These are phyloP conservation scores for Colletotrichum musicola DNA, from an alignment of 2,329 filamentous ascomycete genomes.

Conservation along the genomic window DNA sequence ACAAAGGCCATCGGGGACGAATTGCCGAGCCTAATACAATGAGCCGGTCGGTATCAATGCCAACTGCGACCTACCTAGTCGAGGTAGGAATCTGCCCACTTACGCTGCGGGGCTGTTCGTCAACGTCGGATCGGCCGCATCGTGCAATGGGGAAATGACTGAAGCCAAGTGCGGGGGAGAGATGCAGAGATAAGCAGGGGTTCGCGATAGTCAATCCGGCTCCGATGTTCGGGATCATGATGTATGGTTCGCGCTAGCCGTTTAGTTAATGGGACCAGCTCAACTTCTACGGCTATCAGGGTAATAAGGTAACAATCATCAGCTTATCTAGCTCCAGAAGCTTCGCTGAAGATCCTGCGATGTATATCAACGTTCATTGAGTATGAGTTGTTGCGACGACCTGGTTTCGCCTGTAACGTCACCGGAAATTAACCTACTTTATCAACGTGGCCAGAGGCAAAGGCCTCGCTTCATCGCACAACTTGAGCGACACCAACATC, in stretches of 20 bases:
- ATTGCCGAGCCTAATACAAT: background rate
- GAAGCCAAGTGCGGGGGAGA: background rate
- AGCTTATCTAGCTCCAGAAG: too few species aligned
- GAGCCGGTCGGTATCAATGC: background rate
- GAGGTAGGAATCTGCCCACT: slow-evolving; percentile 14
- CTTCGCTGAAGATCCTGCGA: too few species aligned
- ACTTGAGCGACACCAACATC: slow-evolving; percentile 12
- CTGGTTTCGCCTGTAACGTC: too few species aligned
- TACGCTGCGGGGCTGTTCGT: background rate
- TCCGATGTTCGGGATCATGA: slow-evolving; percentile 16
- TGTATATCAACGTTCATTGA: too few species aligned
- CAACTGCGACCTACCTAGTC: slow-evolving; percentile 9
- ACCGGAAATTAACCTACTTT: background rate
- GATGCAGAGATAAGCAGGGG: slow-evolving; percentile 34
- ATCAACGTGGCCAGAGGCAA: slow-evolving; percentile 13
- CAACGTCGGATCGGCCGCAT: slow-evolving; percentile 8
- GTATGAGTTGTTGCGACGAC: too few species aligned
- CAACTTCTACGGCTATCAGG: background rate
- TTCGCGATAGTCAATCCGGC: slow-evolving; percentile 3
- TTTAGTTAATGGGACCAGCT: background rate
- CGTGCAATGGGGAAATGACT: background rate
- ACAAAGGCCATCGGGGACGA: background rate
- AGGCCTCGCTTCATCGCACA: background rate
- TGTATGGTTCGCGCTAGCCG: background rate
- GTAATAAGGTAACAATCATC: background rate